These are phyloP conservation scores for Clonostachys solani DNA, from an alignment of 2,329 filamentous ascomycete genomes.

Conservation along the genomic window DNA sequence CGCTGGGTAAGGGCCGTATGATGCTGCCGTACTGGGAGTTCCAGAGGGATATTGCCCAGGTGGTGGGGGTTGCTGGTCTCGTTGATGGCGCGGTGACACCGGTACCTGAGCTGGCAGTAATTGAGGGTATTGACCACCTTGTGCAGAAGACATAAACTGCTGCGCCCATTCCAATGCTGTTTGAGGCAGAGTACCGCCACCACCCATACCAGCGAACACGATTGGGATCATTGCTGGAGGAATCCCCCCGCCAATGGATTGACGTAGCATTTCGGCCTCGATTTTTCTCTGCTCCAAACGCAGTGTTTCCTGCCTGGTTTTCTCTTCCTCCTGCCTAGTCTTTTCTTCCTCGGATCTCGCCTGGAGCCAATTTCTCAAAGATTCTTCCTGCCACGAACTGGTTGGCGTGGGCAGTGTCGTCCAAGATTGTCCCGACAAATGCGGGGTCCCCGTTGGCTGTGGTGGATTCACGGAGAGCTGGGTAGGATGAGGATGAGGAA, in stretches of 20 bases:
- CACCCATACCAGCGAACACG: slow-evolving; percentile 67
- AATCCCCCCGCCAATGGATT: slow-evolving; percentile 65
- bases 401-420: slow-evolving; percentile 57
- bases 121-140: slow-evolving; percentile 44
- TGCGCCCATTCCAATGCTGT: slow-evolving; percentile 64
- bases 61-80: slow-evolving; percentile 42
- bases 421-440: slow-evolving; percentile 3
- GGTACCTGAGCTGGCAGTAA: slow-evolving; percentile 44
- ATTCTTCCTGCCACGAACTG: slow-evolving; percentile 66
- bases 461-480: slow-evolving; percentile 9
- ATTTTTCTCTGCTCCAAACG: slow-evolving; percentile 69
- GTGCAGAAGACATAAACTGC: slow-evolving; percentile 54
- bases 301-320: slow-evolving; percentile 57
- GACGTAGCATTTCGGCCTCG: slow-evolving; percentile 68
- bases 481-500: slow-evolving; percentile 22
- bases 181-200: slow-evolving; percentile 54
- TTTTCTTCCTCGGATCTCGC: slow-evolving; percentile 72
- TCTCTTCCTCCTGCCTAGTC: slow-evolving; percentile 71
- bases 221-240: slow-evolving; percentile 71
- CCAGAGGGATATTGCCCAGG: slow-evolving; percentile 19
- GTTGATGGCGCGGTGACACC: slow-evolving; percentile 48
- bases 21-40: background rate
- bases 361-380: slow-evolving; percentile 67
- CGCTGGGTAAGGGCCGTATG: slow-evolving; percentile 27
- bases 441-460: no score